Conservation (phyloP, 2,329 filamentous ascomycete species). For the Colletotrichum tropicicola region DNA sequence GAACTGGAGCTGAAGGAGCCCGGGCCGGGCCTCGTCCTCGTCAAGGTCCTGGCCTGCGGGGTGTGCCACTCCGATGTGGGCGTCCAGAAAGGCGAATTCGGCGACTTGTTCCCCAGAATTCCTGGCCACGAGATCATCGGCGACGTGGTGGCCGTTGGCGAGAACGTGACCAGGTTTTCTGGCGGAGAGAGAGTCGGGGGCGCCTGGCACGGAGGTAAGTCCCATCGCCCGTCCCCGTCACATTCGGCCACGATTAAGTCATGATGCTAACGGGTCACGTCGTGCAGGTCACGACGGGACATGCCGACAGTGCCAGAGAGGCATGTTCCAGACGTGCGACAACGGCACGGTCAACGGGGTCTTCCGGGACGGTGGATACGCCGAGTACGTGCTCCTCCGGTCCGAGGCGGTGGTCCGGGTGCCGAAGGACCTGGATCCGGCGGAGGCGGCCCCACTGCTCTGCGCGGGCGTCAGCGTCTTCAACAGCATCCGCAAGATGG, state of each 20-base stretch:
- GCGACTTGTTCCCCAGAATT: conserved; percentile 66
- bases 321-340: conserved; percentile 75
- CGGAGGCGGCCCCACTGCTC: conserved; percentile 66
- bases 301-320: conserved; percentile 71
- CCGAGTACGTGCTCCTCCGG: conserved; percentile 69
- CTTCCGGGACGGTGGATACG: conserved; percentile 72
- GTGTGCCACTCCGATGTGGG: conserved; percentile 73
- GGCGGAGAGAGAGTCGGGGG: conserved; percentile 71
- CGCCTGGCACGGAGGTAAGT: conserved; percentile 71
- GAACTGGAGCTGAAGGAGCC: conserved; percentile 68
- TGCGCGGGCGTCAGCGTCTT: conserved; percentile 74
- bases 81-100: conserved; percentile 58
- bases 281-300: conserved; percentile 63
- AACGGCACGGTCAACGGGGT: conserved; percentile 72
- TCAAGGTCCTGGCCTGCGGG: conserved; percentile 78
- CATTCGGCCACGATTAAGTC: too few relatives aligned
- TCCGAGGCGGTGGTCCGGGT: conserved; percentile 68
- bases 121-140: conserved; percentile 80
- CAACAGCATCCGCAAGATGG: conserved; percentile 64
- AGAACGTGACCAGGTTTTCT: conserved; percentile 64
- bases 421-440: conserved; percentile 60
- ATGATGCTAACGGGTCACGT: too few relatives aligned
- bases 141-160: conserved; percentile 68
- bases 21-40: conserved; percentile 66
- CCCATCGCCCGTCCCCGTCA: too few relatives aligned